phyloP scores from a whole-genome alignment of 306 rosid genomes.

The Prunus davidiana region DNA sequence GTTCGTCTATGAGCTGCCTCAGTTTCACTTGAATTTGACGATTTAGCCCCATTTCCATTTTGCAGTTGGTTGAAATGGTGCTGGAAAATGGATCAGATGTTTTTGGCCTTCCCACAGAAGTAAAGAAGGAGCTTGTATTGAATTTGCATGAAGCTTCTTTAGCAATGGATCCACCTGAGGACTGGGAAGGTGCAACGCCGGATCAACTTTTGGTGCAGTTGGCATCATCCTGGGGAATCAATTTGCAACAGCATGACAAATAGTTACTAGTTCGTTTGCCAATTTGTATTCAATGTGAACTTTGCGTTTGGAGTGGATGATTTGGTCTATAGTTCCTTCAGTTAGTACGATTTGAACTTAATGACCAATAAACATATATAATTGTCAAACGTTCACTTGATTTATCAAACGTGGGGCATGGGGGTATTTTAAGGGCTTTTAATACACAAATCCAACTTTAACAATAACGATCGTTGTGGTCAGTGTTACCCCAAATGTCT shows the following conservation, averaged over 20 bases:
- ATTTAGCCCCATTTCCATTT: constrained; percentile 3
- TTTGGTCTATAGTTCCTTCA: constrained; percentile 7
- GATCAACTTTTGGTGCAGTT: constrained; percentile 80
- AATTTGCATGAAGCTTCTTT: constrained; percentile 81
- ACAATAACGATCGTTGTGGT: no score
- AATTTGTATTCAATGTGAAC: neutral
- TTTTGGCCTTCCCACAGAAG: constrained; percentile 71
- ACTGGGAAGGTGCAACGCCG: constrained; percentile 85
- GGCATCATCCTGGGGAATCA: constrained; percentile 89
- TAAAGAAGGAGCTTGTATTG: constrained; percentile 71
- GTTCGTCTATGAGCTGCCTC: neutral
- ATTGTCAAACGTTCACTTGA: neutral
- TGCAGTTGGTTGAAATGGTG: constrained; percentile 80
- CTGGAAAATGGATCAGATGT: constrained; percentile 73
- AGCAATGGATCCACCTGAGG: constrained; percentile 66
- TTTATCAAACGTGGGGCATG: no score
- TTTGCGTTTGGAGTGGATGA: constrained; percentile 8
- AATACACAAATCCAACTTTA: neutral
- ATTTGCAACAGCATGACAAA: constrained; percentile 62
- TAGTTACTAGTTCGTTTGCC: constrained; percentile 13
- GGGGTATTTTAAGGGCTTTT: no score
- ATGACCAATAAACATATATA: neutral
- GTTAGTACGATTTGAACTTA: neutral
- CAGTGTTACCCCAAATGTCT: no score
- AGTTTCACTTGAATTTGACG: constrained; percentile 6